Conservation (phyloP, 2,329 filamentous ascomycete genomes). For the Arthrobotrys sphaeroides region DNA sequence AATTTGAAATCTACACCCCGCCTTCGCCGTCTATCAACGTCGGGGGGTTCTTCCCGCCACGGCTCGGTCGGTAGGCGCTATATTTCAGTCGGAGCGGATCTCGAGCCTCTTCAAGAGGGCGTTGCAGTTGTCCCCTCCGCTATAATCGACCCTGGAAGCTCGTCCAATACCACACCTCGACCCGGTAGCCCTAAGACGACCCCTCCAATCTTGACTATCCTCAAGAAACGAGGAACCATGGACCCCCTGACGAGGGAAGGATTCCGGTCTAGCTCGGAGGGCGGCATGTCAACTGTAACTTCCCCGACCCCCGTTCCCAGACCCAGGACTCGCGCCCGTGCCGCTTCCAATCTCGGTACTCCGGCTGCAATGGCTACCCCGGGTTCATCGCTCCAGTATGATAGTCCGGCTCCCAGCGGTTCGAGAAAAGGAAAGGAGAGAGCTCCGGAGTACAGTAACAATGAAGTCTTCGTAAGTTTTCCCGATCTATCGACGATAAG, state of each 20-base stretch:
- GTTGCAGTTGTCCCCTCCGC: slow-evolving; percentile 20
- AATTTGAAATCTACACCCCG: slow-evolving; percentile 42
- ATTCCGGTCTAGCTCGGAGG: slow-evolving; percentile 28
- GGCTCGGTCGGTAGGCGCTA: slow-evolving; percentile 25
- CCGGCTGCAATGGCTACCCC: slow-evolving; percentile 32
- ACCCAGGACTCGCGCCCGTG: slow-evolving; percentile 31
- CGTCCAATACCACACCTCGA: slow-evolving; percentile 30
- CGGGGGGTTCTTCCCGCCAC: slow-evolving; percentile 24
- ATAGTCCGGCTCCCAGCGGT: slow-evolving; percentile 17
- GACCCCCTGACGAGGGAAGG: slow-evolving; percentile 43
- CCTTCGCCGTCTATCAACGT: slow-evolving; percentile 33
- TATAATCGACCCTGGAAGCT: slow-evolving; percentile 6
- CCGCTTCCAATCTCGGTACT: slow-evolving; percentile 28
- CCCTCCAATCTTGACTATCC: slow-evolving; percentile 48
- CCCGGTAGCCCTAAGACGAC: slow-evolving; percentile 49
- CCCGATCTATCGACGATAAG: not conserved
- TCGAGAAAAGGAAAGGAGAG: slow-evolving; percentile 52
- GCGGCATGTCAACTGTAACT: slow-evolving; percentile 5
- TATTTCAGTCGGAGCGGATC: slow-evolving; percentile 17
- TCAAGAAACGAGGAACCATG: slow-evolving; percentile 46
- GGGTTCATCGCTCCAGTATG: slow-evolving; percentile 29
- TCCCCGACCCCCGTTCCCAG: slow-evolving; percentile 12
- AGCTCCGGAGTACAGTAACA: slow-evolving; percentile 21
- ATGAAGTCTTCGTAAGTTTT: slow-evolving; percentile 53
- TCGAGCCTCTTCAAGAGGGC: slow-evolving; percentile 39